Base-by-base conservation (phyloP, 2,329 filamentous ascomycete species). In the Sporothrix humicola region DNA sequence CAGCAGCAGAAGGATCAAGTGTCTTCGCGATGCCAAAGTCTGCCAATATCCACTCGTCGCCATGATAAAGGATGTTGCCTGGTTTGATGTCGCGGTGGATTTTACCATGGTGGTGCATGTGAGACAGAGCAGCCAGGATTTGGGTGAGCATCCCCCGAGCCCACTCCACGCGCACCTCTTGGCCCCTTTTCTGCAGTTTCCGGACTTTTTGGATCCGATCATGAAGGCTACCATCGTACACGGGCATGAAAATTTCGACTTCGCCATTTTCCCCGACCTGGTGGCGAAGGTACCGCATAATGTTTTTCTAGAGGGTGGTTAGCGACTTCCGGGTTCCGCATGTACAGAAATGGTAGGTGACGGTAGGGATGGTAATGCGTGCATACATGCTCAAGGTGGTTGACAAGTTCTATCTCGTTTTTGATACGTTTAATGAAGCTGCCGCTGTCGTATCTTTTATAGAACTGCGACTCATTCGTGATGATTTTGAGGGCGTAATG, bases 101-200 rank as follows among this genome's bases (percentile, higher is more conserved):
- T 8, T 9, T 8, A 10, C 13, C 23, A 2, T 4, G 54, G 7
- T 12, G 7, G 54, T 58, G 54, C 1, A 58, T 31, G 54, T 58
- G 20, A 1, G 8, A 6, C 5, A 58, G 54, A 10, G 54, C 54
- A 8, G 54, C 20, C 54, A 58, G 20, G n/a, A 58, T 31, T 31
- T 58, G 54, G 8, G 20, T 58, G 54, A 58, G 54, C 54, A 58
- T 58, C 15, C n/a, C 17, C 52, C 52, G 52, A 56, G 52, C 52
- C 52, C 52, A 56, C 17, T 56, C 52, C 52, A 56, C 23, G 52
- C 15, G 17, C 52, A 56, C 52, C 52, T 20, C 52, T 8, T 20
- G 15, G n/a, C 17, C 52, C 3, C 52, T 56, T n/a, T 17, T 7
- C 52, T 56, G 52, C 52, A 20, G 52, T 8, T 37, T 7, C 31